Conservation (phyloP, 1,284 basidiomycete genomes). For the Meira miltonrushii region DNA sequence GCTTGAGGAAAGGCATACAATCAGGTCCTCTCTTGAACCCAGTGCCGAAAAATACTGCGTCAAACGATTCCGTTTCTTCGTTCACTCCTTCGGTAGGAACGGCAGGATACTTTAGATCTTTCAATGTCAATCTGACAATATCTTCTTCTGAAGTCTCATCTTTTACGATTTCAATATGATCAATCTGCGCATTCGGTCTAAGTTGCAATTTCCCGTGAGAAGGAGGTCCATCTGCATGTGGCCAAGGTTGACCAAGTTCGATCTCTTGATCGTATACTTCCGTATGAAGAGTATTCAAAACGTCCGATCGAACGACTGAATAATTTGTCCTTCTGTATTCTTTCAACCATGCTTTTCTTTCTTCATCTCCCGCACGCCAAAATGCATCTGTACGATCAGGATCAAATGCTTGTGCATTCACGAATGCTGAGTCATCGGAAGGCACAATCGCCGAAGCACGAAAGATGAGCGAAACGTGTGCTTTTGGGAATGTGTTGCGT, state of each 20-base stretch:
- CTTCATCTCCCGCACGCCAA: slow-evolving; percentile 33
- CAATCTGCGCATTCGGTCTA: slow-evolving; percentile 17
- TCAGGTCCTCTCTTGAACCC: slow-evolving; percentile 38
- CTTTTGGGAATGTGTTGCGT: slow-evolving; percentile 41
- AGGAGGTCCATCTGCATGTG: slow-evolving; percentile 23
- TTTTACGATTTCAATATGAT: slow-evolving; percentile 13
- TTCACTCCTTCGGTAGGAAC: neutral
- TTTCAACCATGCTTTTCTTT: slow-evolving; percentile 35
- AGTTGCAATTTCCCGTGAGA: slow-evolving; percentile 13
- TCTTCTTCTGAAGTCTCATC: slow-evolving; percentile 10
- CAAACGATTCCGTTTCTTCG: slow-evolving; percentile 21
- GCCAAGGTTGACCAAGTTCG: slow-evolving; percentile 34
- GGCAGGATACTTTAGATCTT: slow-evolving; percentile 4
- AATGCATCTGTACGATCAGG: slow-evolving; percentile 47
- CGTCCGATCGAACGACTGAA: slow-evolving; percentile 42
- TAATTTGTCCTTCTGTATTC: slow-evolving; percentile 52
- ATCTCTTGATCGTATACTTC: slow-evolving; percentile 47
- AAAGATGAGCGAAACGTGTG: slow-evolving; percentile 45
- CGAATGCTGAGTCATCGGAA: slow-evolving; percentile 48
- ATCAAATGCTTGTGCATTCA: slow-evolving; percentile 50
- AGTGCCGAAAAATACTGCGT: slow-evolving; percentile 48
- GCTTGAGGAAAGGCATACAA: slow-evolving; percentile 31
- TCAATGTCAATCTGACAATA: slow-evolving; percentile 14
- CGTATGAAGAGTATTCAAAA: slow-evolving; percentile 43
- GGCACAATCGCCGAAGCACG: slow-evolving; percentile 47